Percentiles rank a stretch among this genome's conserved stretches.
phyloP scores from a whole-genome alignment of 1,284 basidiomycete species.

The Cronartium ribicola region DNA sequence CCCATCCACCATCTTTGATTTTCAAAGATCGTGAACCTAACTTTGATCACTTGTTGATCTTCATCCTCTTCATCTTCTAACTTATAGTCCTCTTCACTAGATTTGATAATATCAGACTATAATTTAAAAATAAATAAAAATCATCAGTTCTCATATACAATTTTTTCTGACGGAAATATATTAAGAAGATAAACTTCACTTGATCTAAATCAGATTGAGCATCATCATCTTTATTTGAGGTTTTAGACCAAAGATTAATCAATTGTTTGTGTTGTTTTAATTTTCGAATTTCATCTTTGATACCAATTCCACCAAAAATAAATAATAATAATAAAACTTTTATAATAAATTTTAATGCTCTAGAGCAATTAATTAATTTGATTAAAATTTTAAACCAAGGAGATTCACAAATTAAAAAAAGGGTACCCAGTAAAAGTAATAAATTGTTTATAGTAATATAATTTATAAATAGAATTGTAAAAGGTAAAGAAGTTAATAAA shows the following conservation, averaged over 20 bases:
- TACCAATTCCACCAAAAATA: conserved; percentile 7
- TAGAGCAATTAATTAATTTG: conserved; percentile 49
- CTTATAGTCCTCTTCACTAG: not conserved
- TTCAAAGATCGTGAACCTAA: conserved; percentile 51
- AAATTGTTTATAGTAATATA: conserved; percentile 48
- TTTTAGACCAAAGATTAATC: conserved; percentile 30
- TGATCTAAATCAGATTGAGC: not conserved
- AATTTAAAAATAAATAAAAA: not conserved
- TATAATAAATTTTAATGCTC: not conserved
- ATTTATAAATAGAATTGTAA: conserved; percentile 50
- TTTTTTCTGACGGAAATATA: not conserved
- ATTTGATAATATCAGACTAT: conserved; percentile 28
- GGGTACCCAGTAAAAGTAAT: conserved; percentile 47
- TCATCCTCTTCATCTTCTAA: not conserved
- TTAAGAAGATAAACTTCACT: not conserved
- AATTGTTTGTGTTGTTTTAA: conserved; percentile 10
- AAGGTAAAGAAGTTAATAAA: conserved; percentile 39
- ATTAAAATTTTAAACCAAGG: conserved; percentile 50
- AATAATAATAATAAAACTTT: not conserved
- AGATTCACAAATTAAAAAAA: conserved; percentile 50
- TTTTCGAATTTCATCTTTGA: conserved; percentile 13
- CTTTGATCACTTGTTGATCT: conserved; percentile 47
- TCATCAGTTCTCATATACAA: not conserved
- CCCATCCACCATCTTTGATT: conserved; percentile 53
- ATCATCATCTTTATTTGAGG: conserved; percentile 17